A percentile compares a stretch with the other conserved stretches of the same genome.
Evolutionary conservation across 2,329 filamentous ascomycete species (phyloP).

Genomic region (Gyromitra esculenta): DNA sequence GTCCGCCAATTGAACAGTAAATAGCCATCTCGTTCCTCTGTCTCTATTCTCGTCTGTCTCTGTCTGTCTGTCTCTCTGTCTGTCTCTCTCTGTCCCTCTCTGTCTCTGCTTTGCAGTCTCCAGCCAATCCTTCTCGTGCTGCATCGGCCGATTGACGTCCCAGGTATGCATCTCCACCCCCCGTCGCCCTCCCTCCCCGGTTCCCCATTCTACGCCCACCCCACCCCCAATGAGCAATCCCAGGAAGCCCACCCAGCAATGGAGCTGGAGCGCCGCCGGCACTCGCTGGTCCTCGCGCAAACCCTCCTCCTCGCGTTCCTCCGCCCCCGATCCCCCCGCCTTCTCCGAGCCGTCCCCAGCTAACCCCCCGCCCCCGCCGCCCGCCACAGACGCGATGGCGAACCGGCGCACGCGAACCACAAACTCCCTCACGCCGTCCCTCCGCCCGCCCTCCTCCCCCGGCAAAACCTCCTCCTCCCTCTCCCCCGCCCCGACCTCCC

Average conservation of each 20-base stretch:
- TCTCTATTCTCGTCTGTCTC: neutral
- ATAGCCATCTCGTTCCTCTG: too few species aligned
- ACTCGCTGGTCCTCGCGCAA: conserved; percentile 42
- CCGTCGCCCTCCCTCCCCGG: neutral
- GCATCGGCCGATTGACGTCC: neutral
- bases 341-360: too few species aligned
- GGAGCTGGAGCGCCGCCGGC: conserved; percentile 35
- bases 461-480: conserved; percentile 36
- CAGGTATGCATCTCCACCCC: neutral
- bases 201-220: neutral
- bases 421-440: conserved; percentile 11
- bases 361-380: neutral
- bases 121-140: neutral
- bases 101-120: neutral
- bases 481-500: conserved; percentile 21
- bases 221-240: conserved; percentile 12
- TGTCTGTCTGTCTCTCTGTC: neutral
- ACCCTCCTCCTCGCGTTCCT: conserved; percentile 7
- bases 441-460: conserved; percentile 19
- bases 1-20: too few species aligned
- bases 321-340: neutral
- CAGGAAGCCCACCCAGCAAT: conserved; percentile 25
- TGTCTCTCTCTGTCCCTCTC: neutral
- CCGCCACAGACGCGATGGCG: neutral
- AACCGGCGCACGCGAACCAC: conserved; percentile 12